Conservation (phyloP, 345 rosid genomes). For the Rhodamnia argentea region DNA sequence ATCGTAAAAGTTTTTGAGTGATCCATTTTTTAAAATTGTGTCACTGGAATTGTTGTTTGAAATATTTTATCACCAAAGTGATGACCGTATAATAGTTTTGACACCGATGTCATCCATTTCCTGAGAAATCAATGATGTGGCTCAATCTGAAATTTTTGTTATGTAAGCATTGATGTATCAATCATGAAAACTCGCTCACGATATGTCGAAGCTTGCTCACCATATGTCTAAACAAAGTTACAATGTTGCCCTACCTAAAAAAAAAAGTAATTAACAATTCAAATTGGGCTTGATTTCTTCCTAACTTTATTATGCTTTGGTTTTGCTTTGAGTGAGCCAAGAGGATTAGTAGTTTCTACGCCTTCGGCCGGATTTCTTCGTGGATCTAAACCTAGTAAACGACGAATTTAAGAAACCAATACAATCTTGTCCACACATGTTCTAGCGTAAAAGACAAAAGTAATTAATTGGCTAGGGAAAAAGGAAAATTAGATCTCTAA, state of each 20-base stretch:
- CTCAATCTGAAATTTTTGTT: too few relatives aligned
- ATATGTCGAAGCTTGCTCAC: neutral
- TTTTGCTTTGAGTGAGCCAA: neutral
- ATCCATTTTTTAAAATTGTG: too few relatives aligned
- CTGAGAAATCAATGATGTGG: too few relatives aligned
- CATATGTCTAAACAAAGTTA: neutral
- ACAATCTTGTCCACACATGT: neutral
- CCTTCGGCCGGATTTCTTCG: neutral
- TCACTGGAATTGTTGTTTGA: neutral
- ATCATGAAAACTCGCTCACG: neutral
- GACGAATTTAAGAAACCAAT: neutral
- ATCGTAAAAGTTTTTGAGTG: neutral
- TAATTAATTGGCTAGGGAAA: neutral
- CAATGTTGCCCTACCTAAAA: neutral
- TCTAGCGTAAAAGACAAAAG: neutral
- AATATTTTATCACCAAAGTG: too few relatives aligned
- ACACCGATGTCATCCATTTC: neutral
- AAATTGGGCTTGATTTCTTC: neutral
- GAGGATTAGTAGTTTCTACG: neutral
- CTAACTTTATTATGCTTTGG: neutral
- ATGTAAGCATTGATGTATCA: too few relatives aligned
- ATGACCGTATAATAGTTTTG: too few relatives aligned
- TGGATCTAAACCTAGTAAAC: neutral
- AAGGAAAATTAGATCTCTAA: neutral
- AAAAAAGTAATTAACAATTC: neutral